Evolutionary conservation across 176 grass and related monocot genomes (phyloP).

Genomic region (Zoysia japonica): DNA sequence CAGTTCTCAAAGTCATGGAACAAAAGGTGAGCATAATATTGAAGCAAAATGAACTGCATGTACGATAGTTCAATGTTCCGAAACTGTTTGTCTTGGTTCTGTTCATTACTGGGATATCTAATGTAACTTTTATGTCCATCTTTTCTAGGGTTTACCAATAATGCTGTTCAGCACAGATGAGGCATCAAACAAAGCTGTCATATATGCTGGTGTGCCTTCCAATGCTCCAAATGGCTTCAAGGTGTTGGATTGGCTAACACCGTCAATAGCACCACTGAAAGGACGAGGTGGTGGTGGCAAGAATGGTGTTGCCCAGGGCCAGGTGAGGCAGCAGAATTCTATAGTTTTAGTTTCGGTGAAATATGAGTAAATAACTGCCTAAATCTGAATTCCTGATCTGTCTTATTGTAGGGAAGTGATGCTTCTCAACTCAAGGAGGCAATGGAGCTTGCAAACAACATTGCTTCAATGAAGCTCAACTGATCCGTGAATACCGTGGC

Average conservation of each 20-base stretch:
- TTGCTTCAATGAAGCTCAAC: slow-evolving; percentile 75
- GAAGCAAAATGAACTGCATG: neutral
- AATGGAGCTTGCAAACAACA: slow-evolving; percentile 68
- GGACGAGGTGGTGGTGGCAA: slow-evolving; percentile 89
- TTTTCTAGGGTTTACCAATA: slow-evolving; percentile 58
- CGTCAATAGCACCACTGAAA: slow-evolving; percentile 73
- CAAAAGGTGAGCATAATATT: slow-evolving; percentile 49
- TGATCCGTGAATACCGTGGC: slow-evolving; percentile 21
- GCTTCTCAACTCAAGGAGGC: slow-evolving; percentile 66
- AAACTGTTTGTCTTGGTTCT: neutral
- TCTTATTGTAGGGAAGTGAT: slow-evolving; percentile 67
- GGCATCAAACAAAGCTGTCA: slow-evolving; percentile 74
- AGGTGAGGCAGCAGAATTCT: slow-evolving; percentile 43
- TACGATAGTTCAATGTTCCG: neutral
- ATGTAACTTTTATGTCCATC: slow-evolving; percentile 18
- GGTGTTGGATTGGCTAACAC: slow-evolving; percentile 87
- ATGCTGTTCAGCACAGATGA: slow-evolving; percentile 89
- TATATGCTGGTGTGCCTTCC: slow-evolving; percentile 71
- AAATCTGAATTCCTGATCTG: slow-evolving; percentile 14
- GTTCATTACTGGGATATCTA: neutral
- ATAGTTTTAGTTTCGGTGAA: neutral
- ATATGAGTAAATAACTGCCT: neutral
- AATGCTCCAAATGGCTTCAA: slow-evolving; percentile 47
- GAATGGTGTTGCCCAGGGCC: slow-evolving; percentile 82
- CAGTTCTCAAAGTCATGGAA: slow-evolving; percentile 77